A percentile compares a stretch with the other conserved stretches of the same genome.
Conservation (phyloP, 1,284 basidiomycete genomes). For the Pyrrhoderma lamaoense region DNA sequence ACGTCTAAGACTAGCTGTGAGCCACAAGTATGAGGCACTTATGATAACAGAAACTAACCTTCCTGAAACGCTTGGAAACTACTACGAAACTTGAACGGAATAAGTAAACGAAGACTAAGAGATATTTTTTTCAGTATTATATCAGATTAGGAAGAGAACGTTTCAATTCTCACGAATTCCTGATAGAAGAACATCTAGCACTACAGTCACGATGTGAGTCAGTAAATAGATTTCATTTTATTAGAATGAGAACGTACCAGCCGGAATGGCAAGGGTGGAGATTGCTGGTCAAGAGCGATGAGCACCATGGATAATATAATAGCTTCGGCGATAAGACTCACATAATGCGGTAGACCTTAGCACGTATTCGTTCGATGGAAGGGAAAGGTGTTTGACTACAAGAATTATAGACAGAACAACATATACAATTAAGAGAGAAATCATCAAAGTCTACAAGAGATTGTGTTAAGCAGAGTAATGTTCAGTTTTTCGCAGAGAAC, state of each 20-base stretch:
- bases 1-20: not conserved
- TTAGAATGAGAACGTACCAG: not conserved
- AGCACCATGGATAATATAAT: not conserved
- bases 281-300: not conserved
- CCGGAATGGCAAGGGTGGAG: not conserved
- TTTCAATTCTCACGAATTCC: not conserved
- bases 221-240: not conserved
- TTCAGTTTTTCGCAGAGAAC: not conserved
- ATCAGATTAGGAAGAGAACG: not conserved
- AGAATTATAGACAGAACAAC: not conserved
- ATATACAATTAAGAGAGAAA: not conserved
- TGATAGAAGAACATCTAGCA: slow-evolving; percentile 7
- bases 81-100: slow-evolving; percentile 8
- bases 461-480: not conserved
- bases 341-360: not conserved
- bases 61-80: slow-evolving; percentile 6
- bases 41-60: not conserved
- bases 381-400: not conserved
- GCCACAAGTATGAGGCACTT: not conserved
- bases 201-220: not conserved
- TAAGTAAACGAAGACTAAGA: slow-evolving; percentile 5
- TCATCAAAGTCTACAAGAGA: not conserved
- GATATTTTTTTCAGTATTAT: not conserved
- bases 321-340: not conserved
- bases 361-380: not conserved